Evolutionary conservation across 352 stramenopile genomes (phyloP).

Genomic region (Globisporangium cystogenes): DNA sequence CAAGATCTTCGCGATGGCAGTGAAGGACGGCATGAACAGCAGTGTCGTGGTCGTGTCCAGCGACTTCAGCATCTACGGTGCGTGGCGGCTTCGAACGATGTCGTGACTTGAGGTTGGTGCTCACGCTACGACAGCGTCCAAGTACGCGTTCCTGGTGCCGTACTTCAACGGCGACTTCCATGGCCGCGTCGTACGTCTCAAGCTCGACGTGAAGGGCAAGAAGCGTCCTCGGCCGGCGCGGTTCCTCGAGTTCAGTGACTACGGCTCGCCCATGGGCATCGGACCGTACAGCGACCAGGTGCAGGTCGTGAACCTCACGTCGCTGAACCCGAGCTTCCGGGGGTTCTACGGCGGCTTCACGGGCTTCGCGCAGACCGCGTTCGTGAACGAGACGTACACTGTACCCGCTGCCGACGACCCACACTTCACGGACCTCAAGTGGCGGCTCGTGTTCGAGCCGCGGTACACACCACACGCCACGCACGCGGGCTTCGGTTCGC

Average conservation of each 20-base stretch:
- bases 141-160: conserved; percentile 67
- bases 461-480: conserved; percentile 37
- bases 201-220: conserved; percentile 69
- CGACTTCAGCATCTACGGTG: conserved; percentile 59
- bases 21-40: conserved; percentile 54
- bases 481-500: conserved; percentile 29
- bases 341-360: conserved; percentile 65
- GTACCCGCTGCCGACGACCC: conserved; percentile 37
- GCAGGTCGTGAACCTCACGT: conserved; percentile 44
- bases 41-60: conserved; percentile 46
- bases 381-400: conserved; percentile 63
- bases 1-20: conserved; percentile 48
- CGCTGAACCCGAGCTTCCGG: conserved; percentile 36
- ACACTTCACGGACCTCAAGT: conserved; percentile 37
- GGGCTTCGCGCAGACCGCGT: conserved; percentile 36
- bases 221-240: conserved; percentile 66
- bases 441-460: conserved; percentile 42
- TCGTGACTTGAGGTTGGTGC: too few species aligned
- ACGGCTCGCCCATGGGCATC: conserved; percentile 55
- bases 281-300: conserved; percentile 62
- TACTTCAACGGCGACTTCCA: conserved; percentile 71
- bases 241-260: conserved; percentile 79
- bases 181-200: conserved; percentile 49
- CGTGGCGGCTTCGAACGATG: background rate
- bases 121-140: conserved; percentile 29